Base-by-base conservation (phyloP, 2,329 filamentous ascomycete species). In the Diaporthe ilicicola region DNA sequence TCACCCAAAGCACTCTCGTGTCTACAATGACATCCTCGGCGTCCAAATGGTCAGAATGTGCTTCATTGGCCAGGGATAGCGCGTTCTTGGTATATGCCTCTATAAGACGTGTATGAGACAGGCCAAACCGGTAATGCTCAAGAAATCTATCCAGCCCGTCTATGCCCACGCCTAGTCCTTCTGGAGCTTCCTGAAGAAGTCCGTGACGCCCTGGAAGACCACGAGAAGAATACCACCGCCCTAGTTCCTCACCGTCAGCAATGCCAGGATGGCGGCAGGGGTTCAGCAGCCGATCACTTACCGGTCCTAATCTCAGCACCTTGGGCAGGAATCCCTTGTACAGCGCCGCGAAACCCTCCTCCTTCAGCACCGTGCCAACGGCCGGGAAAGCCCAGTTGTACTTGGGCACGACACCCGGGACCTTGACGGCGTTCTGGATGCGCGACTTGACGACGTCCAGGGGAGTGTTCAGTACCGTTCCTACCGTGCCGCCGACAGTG, bases 301-400 rank as follows among this genome's bases (percentile, higher is more conserved):
- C 82, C 82, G 92, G 92, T 73, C 92, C 90, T 74, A 92, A 81
- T 83, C 93, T 86, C 74, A 97, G 86, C 44, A 98, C 96, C 89
- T 99, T 99, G 76, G 96, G 96, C 74, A 96, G 79, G 88, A 99
- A 99, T 19, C 96, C 96, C 89, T 98, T 99, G 88, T 99, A 99
- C 72, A 99, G 86, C 48, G 96, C 96, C 59, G 83, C 84, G 80
- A 97, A 95, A 6, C 96, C 96, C 83, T 99, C 96, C 84, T 99
- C 96, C 84, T 90, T 94, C 83, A 94, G 91, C 72, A 99, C 94
- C 9, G 93, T 96, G 70, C 89, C 91, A 64, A 98, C 86, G 27
- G 94, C 91, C 56, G 94, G 93, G 89, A 92, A 97, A 39, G 96
- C 96, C 96, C 96, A 99, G 89, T 98, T 98, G 87, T 99, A 99